phyloP scores from a whole-genome alignment of 2,329 filamentous ascomycete species.

The Aspergillus pseudonomiae region DNA sequence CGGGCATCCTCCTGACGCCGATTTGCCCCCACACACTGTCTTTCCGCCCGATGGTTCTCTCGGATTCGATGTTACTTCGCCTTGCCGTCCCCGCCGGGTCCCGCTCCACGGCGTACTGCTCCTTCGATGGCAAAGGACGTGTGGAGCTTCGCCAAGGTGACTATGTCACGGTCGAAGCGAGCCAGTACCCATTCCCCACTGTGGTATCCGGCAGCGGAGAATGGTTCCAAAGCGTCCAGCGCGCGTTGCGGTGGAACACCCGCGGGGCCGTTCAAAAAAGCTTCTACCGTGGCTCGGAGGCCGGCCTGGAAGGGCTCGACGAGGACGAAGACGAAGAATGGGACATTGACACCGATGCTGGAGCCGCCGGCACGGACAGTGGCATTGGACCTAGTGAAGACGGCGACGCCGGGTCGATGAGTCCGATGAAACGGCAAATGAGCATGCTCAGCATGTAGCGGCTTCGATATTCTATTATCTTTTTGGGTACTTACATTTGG shows the following conservation, averaged over 20 bases:
- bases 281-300: slow-evolving; percentile 59
- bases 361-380: slow-evolving; percentile 47
- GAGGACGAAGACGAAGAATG: slow-evolving; percentile 67
- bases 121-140: slow-evolving; percentile 95
- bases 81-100: slow-evolving; percentile 83
- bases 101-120: slow-evolving; percentile 91
- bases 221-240: slow-evolving; percentile 95
- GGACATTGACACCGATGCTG: slow-evolving; percentile 87
- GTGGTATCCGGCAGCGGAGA: slow-evolving; percentile 87
- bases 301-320: slow-evolving; percentile 43
- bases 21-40: slow-evolving; percentile 97
- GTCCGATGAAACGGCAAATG: slow-evolving; percentile 73
- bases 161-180: slow-evolving; percentile 93
- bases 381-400: slow-evolving; percentile 67
- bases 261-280: slow-evolving; percentile 89
- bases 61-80: slow-evolving; percentile 88
- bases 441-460: slow-evolving; percentile 66
- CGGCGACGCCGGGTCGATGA: slow-evolving; percentile 59
- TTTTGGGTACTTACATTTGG: background rate
- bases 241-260: slow-evolving; percentile 93
- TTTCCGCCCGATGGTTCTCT: slow-evolving; percentile 97
- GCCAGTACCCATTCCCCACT: slow-evolving; percentile 95
- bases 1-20: slow-evolving; percentile 91
- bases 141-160: slow-evolving; percentile 92
- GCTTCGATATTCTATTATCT: background rate